These are phyloP conservation scores for Vanderwaltozyma yarrowii DNA, from an alignment of 805 yeast genomes.

Conservation along the genomic window DNA sequence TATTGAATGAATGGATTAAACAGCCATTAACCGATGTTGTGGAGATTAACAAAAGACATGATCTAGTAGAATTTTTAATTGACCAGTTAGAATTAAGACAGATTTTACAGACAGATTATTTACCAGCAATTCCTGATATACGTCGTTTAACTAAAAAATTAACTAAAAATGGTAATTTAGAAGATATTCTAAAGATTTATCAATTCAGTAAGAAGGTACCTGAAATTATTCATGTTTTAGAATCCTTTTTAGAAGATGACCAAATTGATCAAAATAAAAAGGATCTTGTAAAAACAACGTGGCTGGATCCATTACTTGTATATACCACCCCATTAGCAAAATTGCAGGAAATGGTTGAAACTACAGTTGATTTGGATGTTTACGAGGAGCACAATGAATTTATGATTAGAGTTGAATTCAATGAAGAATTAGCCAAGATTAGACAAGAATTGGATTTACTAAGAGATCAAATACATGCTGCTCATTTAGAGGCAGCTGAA, in stretches of 20 bases:
- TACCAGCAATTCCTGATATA: conserved; percentile 73
- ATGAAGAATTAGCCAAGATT: conserved; percentile 57
- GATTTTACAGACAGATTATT: conserved; percentile 52
- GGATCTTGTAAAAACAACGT: conserved; percentile 36
- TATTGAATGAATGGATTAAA: conserved; percentile 88
- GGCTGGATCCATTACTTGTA: conserved; percentile 48
- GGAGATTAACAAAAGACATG: conserved; percentile 58
- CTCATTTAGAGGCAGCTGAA: conserved; percentile 58
- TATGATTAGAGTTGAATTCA: conserved; percentile 82
- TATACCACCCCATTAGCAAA: conserved; percentile 46
- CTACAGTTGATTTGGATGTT: conserved; percentile 81
- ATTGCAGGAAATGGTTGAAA: conserved; percentile 78
- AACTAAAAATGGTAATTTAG: conserved; percentile 50
- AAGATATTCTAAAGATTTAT: conserved; percentile 82
- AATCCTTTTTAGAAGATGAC: conserved; percentile 31
- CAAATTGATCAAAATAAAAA: conserved; percentile 16
- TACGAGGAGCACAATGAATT: conserved; percentile 67
- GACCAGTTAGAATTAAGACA: conserved; percentile 60
- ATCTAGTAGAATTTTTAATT: conserved; percentile 63
- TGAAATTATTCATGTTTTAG: conserved; percentile 46
- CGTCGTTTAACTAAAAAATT: conserved; percentile 65
- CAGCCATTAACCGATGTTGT: conserved; percentile 72
- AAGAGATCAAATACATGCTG: conserved; percentile 43
- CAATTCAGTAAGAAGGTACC: conserved; percentile 70
- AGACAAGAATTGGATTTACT: conserved; percentile 47